Percentiles rank a stretch among this genome's conserved stretches.
These are phyloP conservation scores for Starmerella bacillaris DNA, from an alignment of 805 yeast genomes.

Conservation along the genomic window DNA sequence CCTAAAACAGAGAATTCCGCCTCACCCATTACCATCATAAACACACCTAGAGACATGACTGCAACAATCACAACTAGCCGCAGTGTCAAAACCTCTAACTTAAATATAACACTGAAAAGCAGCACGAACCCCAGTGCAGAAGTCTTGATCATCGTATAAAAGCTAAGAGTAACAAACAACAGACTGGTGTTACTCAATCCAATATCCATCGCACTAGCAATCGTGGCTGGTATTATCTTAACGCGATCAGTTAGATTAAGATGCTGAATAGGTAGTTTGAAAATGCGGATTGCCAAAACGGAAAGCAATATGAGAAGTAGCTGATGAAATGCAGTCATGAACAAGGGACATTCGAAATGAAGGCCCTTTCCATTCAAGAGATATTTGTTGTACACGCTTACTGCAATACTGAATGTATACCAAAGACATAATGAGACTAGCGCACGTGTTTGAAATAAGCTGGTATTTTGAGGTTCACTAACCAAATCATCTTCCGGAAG, in stretches of 20 bases:
- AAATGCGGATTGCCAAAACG: slow-evolving; percentile 15
- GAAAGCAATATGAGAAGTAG: slow-evolving; percentile 43
- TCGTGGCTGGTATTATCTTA: slow-evolving; percentile 56
- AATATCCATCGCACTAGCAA: slow-evolving; percentile 83
- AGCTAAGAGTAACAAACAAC: slow-evolving; percentile 56
- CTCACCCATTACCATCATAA: slow-evolving; percentile 55
- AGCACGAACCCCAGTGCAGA: slow-evolving; percentile 76
- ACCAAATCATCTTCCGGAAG: no score
- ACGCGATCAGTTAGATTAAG: slow-evolving; percentile 3
- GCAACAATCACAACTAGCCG: slow-evolving; percentile 50
- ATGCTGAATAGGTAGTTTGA: slow-evolving; percentile 2
- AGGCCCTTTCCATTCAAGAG: slow-evolving; percentile 70
- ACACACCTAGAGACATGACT: slow-evolving; percentile 69
- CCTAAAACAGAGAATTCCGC: slow-evolving; percentile 34
- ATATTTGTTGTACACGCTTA: slow-evolving; percentile 70
- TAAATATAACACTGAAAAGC: slow-evolving; percentile 67
- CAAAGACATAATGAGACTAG: slow-evolving; percentile 17
- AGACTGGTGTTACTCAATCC: slow-evolving; percentile 81
- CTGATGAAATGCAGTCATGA: slow-evolving; percentile 77
- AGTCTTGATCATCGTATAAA: slow-evolving; percentile 87
- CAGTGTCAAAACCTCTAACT: slow-evolving; percentile 55
- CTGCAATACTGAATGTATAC: slow-evolving; percentile 25
- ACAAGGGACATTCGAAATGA: slow-evolving; percentile 64
- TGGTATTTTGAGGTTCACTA: no score
- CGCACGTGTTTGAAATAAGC: slow-evolving; percentile 8